Evolutionary conservation across 371 early-diverging fungal species (phyloP), one percentile per base, ranked within the genome.

Genomic region (Zychaea mexicana): DNA sequence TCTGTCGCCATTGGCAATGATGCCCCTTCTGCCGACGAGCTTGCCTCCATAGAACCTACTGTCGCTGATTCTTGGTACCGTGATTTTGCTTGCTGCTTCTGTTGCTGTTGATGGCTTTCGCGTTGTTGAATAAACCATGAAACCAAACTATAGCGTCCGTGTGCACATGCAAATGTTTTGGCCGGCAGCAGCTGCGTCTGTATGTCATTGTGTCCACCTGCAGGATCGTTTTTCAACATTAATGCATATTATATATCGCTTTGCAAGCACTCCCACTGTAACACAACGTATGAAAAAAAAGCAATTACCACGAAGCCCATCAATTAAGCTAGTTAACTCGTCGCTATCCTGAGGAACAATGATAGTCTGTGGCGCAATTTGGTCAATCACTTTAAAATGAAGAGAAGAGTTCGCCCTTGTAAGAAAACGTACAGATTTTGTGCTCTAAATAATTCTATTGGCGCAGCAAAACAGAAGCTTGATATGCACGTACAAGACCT

Each of bases 151-250:
- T 75, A 71, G 47, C 78, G 74, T 0, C 85, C 88, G 22, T 78
- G 67, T 3, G 73, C 69, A 67, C 78, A 87, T 2, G 65, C 39
- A 65, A 90, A 89, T n/a, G 88, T 87, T 22, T 79, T 77, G 1
- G 65, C 56, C 0, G 84, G 83, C 0, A 85, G 76, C 2, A 77
- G 65, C 26, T 83, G 79, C 3, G 83, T 39, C 15, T 67, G 66
- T 15, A 73, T 54, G 13, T 62, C 33, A 60, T 70, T 61, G 52
- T 73, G 66, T 4, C 30, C 57, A 60, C 5, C 49, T 22, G 13
- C 21, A 60, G 8, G 36, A 30, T 19, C 0, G n/a, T n/a, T n/a
- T n/a, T n/a, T n/a, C n/a, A n/a, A n/a, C n/a, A n/a, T n/a, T n/a
- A n/a, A n/a, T n/a, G 15, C 9, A 38, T 42, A 42, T 12, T 12